A percentile compares a stretch with the other conserved stretches of the same genome.
These are phyloP conservation scores for Hysterium pulicare DNA, from an alignment of 2,329 filamentous ascomycete genomes.

Conservation along the genomic window DNA sequence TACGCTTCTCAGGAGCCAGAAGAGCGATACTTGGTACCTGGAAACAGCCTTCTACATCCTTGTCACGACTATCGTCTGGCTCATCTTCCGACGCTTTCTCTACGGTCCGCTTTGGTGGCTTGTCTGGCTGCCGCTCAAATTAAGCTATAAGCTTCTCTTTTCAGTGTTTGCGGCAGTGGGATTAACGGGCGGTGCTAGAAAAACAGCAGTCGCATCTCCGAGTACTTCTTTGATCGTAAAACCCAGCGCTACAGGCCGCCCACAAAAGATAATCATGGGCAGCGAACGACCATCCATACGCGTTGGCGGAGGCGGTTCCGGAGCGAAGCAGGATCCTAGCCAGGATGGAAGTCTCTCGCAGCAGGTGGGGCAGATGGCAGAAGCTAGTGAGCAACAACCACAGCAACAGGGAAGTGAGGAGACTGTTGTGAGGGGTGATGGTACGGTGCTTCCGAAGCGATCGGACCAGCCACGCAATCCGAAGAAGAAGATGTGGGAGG, in stretches of 20 bases:
- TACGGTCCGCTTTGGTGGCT: conserved; percentile 93
- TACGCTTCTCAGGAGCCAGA: conserved; percentile 79
- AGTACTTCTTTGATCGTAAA: conserved; percentile 42
- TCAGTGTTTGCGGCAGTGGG: conserved; percentile 55
- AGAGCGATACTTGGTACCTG: conserved; percentile 97
- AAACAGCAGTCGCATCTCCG: conserved; percentile 12
- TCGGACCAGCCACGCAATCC: conserved; percentile 48
- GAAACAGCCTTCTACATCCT: conserved; percentile 86
- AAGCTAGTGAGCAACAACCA: conserved; percentile 10
- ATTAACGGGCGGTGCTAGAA: conserved; percentile 18
- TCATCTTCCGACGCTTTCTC: conserved; percentile 77
- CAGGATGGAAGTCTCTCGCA: conserved; percentile 36
- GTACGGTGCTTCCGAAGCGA: conserved; percentile 42
- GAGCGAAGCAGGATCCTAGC: conserved; percentile 41
- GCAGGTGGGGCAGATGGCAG: conserved; percentile 42
- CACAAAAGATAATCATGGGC: conserved; percentile 26
- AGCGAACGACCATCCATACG: conserved; percentile 34
- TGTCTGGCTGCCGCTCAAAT: conserved; percentile 74
- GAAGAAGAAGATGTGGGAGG: conserved; percentile 62
- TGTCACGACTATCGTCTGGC: conserved; percentile 72
- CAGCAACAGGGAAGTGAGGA: conserved; percentile 25
- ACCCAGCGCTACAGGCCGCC: conserved; percentile 41
- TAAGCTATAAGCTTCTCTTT: conserved; percentile 59
- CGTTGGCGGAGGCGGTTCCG: conserved; percentile 51
- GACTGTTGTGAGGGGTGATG: conserved; percentile 42